These are phyloP conservation scores for Pulveroboletus ravenelii DNA, from an alignment of 768 basidiomycete genomes.

Conservation along the genomic window DNA sequence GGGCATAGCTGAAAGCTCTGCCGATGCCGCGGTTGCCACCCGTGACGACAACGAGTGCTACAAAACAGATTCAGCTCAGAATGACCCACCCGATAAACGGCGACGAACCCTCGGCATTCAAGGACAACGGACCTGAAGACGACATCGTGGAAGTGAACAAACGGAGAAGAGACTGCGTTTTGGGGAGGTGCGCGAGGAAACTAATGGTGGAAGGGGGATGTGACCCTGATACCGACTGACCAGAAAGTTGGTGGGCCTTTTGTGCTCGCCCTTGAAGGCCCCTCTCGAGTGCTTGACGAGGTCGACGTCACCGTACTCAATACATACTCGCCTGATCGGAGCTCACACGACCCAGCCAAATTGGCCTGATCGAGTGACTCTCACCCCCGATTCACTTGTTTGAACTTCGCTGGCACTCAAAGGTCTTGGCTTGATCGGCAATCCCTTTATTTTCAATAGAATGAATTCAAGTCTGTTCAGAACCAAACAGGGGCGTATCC, in stretches of 20 bases:
- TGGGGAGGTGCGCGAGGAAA: not conserved
- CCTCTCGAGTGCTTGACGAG: conserved; percentile 10
- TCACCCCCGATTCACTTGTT: conserved; percentile 4
- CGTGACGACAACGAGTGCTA: conserved; percentile 51
- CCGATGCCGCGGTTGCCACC: conserved; percentile 65
- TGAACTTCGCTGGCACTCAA: not conserved
- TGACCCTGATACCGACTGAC: not conserved
- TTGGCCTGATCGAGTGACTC: conserved; percentile 15
- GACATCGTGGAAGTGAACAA: conserved; percentile 12
- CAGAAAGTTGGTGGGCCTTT: not conserved
- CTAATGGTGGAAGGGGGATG: not conserved
- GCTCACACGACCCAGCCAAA: not conserved
- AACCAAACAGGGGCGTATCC: conserved; percentile 11
- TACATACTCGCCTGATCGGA: conserved; percentile 4
- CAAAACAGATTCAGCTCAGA: conserved; percentile 8
- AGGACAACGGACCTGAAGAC: conserved; percentile 1
- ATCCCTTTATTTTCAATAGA: conserved; percentile 7
- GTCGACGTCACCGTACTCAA: conserved; percentile 5
- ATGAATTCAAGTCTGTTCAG: not conserved
- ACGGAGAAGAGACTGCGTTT: conserved; percentile 2
- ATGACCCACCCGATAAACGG: not conserved
- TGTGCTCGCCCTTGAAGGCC: conserved; percentile 10
- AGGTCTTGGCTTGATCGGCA: not conserved
- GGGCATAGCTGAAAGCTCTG: conserved; percentile 45
- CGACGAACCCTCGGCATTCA: conserved; percentile 30